Evolutionary conservation across 768 basidiomycete genomes (phyloP).

Genomic region (Mycena leptocephala): DNA sequence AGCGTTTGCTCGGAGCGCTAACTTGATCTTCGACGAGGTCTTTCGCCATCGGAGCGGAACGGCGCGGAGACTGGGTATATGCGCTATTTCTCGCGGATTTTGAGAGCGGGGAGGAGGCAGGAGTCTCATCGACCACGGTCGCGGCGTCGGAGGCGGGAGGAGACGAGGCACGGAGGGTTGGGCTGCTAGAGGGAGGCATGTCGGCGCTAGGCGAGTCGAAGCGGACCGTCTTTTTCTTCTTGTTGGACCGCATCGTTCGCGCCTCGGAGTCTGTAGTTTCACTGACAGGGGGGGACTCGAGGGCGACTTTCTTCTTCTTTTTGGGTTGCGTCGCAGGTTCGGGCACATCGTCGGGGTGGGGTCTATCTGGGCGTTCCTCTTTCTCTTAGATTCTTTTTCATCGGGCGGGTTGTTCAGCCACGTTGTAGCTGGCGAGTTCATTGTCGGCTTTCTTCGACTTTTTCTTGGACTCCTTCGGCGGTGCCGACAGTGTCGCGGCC

Average conservation of each 20-base stretch:
- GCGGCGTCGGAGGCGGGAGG: slow-evolving; percentile 22
- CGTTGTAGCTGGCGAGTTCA: background rate
- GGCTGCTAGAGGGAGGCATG: slow-evolving; percentile 29
- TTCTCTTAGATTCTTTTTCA: background rate
- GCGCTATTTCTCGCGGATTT: background rate
- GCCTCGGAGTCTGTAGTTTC: background rate
- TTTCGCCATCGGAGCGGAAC: background rate
- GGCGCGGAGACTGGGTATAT: background rate
- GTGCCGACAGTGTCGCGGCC: background rate
- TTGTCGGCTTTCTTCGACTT: background rate
- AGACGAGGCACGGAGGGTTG: slow-evolving; percentile 21
- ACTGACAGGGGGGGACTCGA: background rate
- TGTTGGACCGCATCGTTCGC: background rate
- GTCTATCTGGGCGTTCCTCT: background rate
- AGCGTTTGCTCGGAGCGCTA: background rate
- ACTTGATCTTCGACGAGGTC: background rate
- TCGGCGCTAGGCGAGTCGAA: background rate
- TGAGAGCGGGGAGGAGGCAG: background rate
- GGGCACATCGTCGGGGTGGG: background rate
- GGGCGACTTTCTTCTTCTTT: slow-evolving; percentile 1
- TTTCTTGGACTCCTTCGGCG: background rate
- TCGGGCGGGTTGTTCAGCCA: background rate
- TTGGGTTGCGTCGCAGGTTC: background rate
- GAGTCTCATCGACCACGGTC: slow-evolving; percentile 1
- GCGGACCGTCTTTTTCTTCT: slow-evolving; percentile 12